phyloP scores from a whole-genome alignment of 2,329 filamentous ascomycete species.

The Neonectria coccinea region DNA sequence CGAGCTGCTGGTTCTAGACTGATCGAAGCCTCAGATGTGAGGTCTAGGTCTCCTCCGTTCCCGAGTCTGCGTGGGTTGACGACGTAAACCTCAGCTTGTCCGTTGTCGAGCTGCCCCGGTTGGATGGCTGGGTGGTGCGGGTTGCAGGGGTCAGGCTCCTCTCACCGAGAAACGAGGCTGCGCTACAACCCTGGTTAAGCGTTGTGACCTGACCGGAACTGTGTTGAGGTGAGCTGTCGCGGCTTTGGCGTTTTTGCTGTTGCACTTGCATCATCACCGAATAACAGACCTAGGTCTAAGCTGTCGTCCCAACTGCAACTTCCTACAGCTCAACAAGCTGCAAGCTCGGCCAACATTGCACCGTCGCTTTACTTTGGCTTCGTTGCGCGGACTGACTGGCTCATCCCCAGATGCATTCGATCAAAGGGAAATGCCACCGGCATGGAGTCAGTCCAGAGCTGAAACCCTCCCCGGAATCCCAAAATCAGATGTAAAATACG shows the following conservation, averaged over 20 bases:
- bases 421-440: neutral
- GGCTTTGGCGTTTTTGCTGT: constrained; percentile 2
- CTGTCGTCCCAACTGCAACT: neutral
- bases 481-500: constrained; percentile 11
- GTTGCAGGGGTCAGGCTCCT: constrained; percentile 18
- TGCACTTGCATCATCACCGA: constrained; percentile 16
- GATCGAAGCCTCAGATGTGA: constrained; percentile 19
- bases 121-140: neutral
- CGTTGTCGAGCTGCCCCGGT: constrained; percentile 3
- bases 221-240: constrained; percentile 28
- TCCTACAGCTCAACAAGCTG: constrained; percentile 12
- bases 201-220: constrained; percentile 12
- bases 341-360: constrained; percentile 12
- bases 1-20: constrained; percentile 5
- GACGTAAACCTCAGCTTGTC: constrained; percentile 19
- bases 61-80: constrained; percentile 24
- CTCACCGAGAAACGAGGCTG: constrained; percentile 29
- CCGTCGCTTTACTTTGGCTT: neutral
- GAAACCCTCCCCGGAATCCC: constrained; percentile 3
- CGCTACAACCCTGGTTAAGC: constrained; percentile 1
- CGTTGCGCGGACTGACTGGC: neutral
- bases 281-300: neutral
- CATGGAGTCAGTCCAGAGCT: neutral
- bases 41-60: constrained; percentile 16
- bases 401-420: neutral